Percentiles rank a stretch among this genome's conserved stretches.
Evolutionary conservation across 129 eudicot genomes (phyloP).

Genomic region (Silybum marianum): DNA sequence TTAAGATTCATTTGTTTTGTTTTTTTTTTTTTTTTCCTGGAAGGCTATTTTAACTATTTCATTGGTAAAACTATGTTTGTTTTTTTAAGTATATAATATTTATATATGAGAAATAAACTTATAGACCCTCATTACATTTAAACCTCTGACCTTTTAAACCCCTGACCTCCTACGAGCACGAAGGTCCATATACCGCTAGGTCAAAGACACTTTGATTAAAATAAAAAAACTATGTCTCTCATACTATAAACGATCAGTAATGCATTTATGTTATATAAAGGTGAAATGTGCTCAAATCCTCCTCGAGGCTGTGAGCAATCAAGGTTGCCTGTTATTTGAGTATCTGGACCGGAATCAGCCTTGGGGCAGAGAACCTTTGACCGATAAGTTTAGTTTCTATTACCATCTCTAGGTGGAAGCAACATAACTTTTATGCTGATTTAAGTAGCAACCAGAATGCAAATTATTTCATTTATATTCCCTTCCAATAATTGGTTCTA

Average conservation of each 20-base stretch:
- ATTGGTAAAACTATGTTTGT: not conserved
- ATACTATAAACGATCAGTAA: no score
- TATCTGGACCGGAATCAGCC: constrained; percentile 69
- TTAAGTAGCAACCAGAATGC: not conserved
- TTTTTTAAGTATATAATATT: no score
- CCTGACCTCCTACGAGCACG: not conserved
- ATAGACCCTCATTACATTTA: no score
- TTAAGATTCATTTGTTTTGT: not conserved
- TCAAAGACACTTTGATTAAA: no score
- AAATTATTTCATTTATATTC: not conserved
- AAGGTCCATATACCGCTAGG: not conserved
- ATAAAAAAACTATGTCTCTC: no score
- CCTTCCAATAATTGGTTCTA: no score
- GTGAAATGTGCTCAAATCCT: constrained; percentile 83
- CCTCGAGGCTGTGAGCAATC: constrained; percentile 68
- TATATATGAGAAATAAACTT: no score
- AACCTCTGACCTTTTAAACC: no score
- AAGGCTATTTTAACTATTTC: not conserved
- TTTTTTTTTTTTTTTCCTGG: no score
- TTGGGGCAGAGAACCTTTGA: constrained; percentile 68
- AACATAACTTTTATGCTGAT: not conserved
- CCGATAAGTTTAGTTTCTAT: constrained; percentile 59
- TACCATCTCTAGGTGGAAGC: not conserved
- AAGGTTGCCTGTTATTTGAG: constrained; percentile 59
- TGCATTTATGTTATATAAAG: constrained; percentile 29